Evolutionary conservation across 192 early-diverging fungal species (phyloP), one percentile per base, ranked within the genome.

Genomic region (Phlyctochytrium arcticum): DNA sequence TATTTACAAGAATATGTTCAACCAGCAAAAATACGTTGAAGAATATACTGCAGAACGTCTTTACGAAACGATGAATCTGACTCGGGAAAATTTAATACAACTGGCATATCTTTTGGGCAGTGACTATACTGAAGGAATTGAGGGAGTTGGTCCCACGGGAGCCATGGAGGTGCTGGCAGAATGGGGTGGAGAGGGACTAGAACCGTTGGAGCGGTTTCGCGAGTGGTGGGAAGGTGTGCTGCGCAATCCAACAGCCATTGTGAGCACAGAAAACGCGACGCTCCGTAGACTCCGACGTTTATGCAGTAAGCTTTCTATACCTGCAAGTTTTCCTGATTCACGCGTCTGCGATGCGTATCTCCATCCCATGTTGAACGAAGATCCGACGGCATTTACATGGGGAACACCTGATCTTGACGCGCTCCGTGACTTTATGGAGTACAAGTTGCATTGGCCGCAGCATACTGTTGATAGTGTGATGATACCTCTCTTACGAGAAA

Each of bases 1-100:
- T 2, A 87, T 98, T 2, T 97, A 92, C 69, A 91, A 89, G 50
- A 93, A 99, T 68, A 87, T 99, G 75, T 99, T 99, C 80, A 87
- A 92, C 62, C 85, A 90, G 49, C 84, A 90, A 65, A 87, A 88
- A 66, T 95, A 80, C 69, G 92, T 97, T 0, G 93, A 98, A 67
- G 83, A 85, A 63, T 99, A 95, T 70, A 56, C 79, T 5, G 70
- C 72, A 54, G 71, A 75, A 5, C 81, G 84, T 44, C 70, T 99
- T 30, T 77, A 79, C 53, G 67, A 78, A 15, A 81, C 86, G 68
- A 79, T 97, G 74, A 72, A 72, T 7, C 66, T 98, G 36, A 66
- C 80, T 33, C 75, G 91, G 46, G 74, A 87, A 36, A 82, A 85
- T 27, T 68, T 98, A 59, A 87, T 98, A 33, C 78, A 85, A 51